Evolutionary conservation across 2,329 filamentous ascomycete genomes (phyloP).

Genomic region (Lachnellula suecica): DNA sequence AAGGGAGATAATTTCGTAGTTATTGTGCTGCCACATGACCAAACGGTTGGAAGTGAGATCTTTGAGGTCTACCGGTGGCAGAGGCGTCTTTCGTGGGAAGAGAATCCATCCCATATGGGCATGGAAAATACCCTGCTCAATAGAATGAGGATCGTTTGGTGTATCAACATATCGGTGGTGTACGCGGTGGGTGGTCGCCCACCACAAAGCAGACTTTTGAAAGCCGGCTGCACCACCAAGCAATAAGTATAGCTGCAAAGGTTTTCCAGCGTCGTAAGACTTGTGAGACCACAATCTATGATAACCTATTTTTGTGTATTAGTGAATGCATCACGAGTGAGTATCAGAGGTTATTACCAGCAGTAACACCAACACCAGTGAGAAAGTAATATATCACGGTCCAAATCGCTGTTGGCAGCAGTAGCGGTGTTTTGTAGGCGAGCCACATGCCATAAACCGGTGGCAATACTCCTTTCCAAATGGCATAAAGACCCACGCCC

Average conservation of each 20-base stretch:
- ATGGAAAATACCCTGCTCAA: constrained; percentile 81
- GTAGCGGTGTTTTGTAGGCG: constrained; percentile 64
- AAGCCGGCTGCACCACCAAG: constrained; percentile 77
- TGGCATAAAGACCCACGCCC: background rate
- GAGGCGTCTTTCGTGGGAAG: constrained; percentile 83
- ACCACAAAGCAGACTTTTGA: constrained; percentile 83
- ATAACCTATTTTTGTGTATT: constrained; percentile 49
- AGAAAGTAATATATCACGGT: constrained; percentile 77
- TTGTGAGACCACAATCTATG: constrained; percentile 83
- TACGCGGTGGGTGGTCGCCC: constrained; percentile 79
- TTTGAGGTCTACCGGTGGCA: constrained; percentile 78
- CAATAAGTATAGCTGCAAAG: constrained; percentile 76
- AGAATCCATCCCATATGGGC: constrained; percentile 86
- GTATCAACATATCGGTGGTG: constrained; percentile 90
- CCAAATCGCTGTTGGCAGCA: constrained; percentile 68
- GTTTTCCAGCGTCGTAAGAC: constrained; percentile 72
- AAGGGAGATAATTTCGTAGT: constrained; percentile 77
- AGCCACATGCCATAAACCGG: background rate
- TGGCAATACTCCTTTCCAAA: background rate
- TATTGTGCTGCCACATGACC: constrained; percentile 80
- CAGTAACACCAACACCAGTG: constrained; percentile 76
- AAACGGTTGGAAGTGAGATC: constrained; percentile 81
- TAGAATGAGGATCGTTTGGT: constrained; percentile 85
- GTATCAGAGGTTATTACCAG: constrained; percentile 56
- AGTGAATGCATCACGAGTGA: background rate